Evolutionary conservation across 129 eudicot species (phyloP).

Genomic region (Tanacetum coccineum): DNA sequence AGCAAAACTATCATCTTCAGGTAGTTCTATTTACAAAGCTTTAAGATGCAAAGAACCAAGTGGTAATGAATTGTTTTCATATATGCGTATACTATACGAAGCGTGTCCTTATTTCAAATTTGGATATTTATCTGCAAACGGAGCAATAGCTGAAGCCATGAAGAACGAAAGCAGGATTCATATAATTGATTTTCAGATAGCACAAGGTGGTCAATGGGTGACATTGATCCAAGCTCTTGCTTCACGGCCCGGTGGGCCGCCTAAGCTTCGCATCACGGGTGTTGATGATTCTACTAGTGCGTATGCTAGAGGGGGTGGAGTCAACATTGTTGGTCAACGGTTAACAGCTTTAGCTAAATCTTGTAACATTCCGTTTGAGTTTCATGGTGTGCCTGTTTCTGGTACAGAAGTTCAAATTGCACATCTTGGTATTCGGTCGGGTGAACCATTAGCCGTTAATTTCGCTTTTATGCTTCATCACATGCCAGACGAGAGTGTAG

Average conservation of each 20-base stretch:
- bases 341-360: constrained; percentile 37
- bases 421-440: constrained; percentile 36
- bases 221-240: constrained; percentile 58
- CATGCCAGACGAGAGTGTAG: constrained; percentile 63
- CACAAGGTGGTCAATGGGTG: constrained; percentile 53
- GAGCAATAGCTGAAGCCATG: constrained; percentile 63
- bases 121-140: constrained; percentile 60
- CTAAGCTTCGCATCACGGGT: constrained; percentile 45
- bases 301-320: constrained; percentile 41
- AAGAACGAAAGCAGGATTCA: constrained; percentile 51
- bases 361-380: constrained; percentile 57
- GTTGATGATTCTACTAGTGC: constrained; percentile 40
- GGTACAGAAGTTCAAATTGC: constrained; percentile 28
- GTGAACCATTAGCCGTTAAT: constrained; percentile 55
- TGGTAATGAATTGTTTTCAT: constrained; percentile 41
- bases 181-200: constrained; percentile 56
- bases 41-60: constrained; percentile 46
- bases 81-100: constrained; percentile 43
- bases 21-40: constrained; percentile 45
- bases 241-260: constrained; percentile 65
- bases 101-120: constrained; percentile 61
- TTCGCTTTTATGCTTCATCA: constrained; percentile 56
- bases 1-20: constrained; percentile 47
- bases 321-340: constrained; percentile 42
- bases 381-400: constrained; percentile 32